Conservation (phyloP, 1,139 yeast species). For the Blastobotrys illinoisensis region DNA sequence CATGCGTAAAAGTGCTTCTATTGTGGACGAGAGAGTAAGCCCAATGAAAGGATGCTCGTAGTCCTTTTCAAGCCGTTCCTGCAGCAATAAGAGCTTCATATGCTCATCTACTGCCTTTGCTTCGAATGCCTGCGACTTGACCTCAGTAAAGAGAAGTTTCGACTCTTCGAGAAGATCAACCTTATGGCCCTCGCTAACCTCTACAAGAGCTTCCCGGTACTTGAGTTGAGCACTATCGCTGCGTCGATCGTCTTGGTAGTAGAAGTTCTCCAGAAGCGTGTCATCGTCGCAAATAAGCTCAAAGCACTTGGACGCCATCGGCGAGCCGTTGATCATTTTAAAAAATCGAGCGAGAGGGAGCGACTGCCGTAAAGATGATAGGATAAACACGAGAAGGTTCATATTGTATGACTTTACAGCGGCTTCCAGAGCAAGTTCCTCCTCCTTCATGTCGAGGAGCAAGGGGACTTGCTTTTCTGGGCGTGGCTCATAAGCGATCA, state of each 20-base stretch:
- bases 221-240: conserved; percentile 42
- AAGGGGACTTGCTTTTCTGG: conserved; percentile 58
- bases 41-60: conserved; percentile 51
- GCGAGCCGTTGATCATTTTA: conserved; percentile 45
- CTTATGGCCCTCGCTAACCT: conserved; percentile 13
- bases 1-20: conserved; percentile 48
- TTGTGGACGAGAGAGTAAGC: conserved; percentile 51
- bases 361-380: conserved; percentile 47
- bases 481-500: conserved; percentile 65
- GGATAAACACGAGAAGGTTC: conserved; percentile 57
- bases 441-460: conserved; percentile 65
- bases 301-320: conserved; percentile 41
- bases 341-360: conserved; percentile 51
- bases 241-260: conserved; percentile 54
- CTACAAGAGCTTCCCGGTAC: conserved; percentile 28
- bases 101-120: conserved; percentile 43
- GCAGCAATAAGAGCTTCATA: conserved; percentile 45
- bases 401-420: conserved; percentile 63
- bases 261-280: conserved; percentile 44
- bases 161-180: conserved; percentile 27
- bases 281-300: conserved; percentile 35
- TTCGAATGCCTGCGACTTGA: conserved; percentile 28
- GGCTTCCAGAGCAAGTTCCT: conserved; percentile 62
- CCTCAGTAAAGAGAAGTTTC: conserved; percentile 23
- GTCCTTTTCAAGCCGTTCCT: conserved; percentile 49